These are phyloP conservation scores for Limnomonas spitsbergensis DNA, from an alignment of 139 green algal genomes.

Conservation along the genomic window DNA sequence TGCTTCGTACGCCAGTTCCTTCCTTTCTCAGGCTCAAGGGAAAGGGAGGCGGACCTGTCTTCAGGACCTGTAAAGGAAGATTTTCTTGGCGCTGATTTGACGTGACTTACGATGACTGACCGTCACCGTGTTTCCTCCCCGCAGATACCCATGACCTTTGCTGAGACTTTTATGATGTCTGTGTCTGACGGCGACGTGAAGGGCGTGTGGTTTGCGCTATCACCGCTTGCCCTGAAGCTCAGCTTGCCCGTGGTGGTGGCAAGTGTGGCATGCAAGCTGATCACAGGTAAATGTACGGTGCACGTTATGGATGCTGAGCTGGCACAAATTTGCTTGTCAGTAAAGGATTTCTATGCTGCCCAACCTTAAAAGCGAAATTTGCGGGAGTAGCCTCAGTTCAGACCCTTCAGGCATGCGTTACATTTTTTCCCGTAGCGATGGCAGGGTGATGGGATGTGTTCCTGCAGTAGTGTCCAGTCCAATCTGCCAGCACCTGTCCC, in stretches of 20 bases:
- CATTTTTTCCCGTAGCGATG: not conserved
- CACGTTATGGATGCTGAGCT: no score
- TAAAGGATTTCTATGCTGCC: no score
- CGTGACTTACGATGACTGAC: not conserved
- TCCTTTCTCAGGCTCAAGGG: not conserved
- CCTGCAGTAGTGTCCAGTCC: no score
- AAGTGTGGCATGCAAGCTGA: constrained; percentile 21
- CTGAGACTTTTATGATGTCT: constrained; percentile 53
- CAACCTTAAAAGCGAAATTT: not conserved
- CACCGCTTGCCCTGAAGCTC: constrained; percentile 17
- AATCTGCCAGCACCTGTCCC: no score
- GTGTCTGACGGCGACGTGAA: constrained; percentile 44
- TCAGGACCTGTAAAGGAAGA: not conserved
- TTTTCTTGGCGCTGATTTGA: not conserved
- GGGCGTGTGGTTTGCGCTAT: constrained; percentile 45
- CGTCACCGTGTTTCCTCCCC: constrained; percentile 3
- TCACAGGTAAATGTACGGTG: no score
- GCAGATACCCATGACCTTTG: constrained; percentile 44
- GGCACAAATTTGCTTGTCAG: no score
- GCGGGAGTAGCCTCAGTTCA: not conserved
- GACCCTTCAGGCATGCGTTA: not conserved
- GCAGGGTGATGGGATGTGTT: not conserved
- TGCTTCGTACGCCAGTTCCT: not conserved
- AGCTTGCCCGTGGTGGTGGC: constrained; percentile 19
- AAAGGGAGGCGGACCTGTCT: not conserved